Evolutionary conservation across 2,329 filamentous ascomycete genomes (phyloP).

Genomic region (Trichoderma sp.): DNA sequence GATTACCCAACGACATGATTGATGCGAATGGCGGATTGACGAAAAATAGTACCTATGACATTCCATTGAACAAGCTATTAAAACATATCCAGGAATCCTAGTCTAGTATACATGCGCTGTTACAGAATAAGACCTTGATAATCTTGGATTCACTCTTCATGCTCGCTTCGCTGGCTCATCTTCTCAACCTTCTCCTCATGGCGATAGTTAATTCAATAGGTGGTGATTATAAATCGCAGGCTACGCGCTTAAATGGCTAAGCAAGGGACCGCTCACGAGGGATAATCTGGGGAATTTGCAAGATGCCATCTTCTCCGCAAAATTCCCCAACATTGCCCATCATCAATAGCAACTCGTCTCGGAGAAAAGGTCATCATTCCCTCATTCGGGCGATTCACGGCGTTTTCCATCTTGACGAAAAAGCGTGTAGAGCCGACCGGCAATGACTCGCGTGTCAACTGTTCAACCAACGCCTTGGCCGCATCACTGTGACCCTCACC

Average conservation of each 20-base stretch:
- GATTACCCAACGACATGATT: background rate
- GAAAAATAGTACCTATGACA: too few species aligned
- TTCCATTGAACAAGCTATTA: background rate
- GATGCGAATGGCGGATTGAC: background rate
- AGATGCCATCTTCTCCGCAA: background rate
- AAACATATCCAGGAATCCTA: background rate
- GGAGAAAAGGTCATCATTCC: background rate
- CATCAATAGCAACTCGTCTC: background rate
- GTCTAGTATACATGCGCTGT: background rate
- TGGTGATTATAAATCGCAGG: background rate
- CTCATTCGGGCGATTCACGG: background rate
- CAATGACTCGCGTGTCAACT: constrained; percentile 2
- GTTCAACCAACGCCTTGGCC: background rate
- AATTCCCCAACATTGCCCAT: background rate
- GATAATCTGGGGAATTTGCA: background rate
- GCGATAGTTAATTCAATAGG: background rate
- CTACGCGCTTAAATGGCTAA: background rate
- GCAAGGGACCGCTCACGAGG: background rate
- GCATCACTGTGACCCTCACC: constrained; percentile 17
- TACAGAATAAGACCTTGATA: background rate
- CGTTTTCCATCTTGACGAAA: constrained; percentile 27
- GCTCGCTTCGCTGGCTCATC: background rate
- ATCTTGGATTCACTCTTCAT: background rate
- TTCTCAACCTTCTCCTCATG: background rate
- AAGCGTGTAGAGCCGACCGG: background rate